Evolutionary conservation across 257 asterid genomes (phyloP).

Genomic region (Dorcoceras hygrometricum): DNA sequence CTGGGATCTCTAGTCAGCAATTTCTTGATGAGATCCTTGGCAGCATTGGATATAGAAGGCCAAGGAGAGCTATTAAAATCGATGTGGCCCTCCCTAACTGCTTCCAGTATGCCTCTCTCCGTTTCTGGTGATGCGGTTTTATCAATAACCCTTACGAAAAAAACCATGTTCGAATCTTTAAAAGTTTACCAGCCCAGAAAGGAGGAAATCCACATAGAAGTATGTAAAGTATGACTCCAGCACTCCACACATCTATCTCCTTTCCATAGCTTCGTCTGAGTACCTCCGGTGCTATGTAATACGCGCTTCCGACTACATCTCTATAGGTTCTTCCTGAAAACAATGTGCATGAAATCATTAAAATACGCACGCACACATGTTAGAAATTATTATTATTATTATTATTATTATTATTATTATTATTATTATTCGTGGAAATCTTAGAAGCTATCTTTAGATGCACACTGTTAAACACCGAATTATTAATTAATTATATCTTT

Average conservation of each 20-base stretch:
- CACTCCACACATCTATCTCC: slow-evolving; percentile 76
- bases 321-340: slow-evolving; percentile 46
- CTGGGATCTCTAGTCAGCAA: slow-evolving; percentile 50
- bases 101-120: slow-evolving; percentile 56
- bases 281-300: slow-evolving; percentile 75
- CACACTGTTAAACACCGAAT: too few relatives aligned
- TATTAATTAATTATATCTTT: too few relatives aligned
- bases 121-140: slow-evolving; percentile 33
- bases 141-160: neutral
- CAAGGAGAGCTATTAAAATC: slow-evolving; percentile 52
- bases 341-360: neutral
- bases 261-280: slow-evolving; percentile 50
- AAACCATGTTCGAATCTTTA: neutral
- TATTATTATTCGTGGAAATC: too few relatives aligned
- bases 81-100: slow-evolving; percentile 39
- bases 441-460: too few relatives aligned
- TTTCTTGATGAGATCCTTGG: slow-evolving; percentile 65
- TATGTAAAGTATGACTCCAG: slow-evolving; percentile 64
- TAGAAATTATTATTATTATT: too few relatives aligned
- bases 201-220: slow-evolving; percentile 73
- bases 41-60: slow-evolving; percentile 55
- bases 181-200: slow-evolving; percentile 58
- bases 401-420: too few relatives aligned
- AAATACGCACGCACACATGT: too few relatives aligned
- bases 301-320: slow-evolving; percentile 64